phyloP scores from a whole-genome alignment of 2,329 filamentous ascomycete species.

The Exophiala xenobiotica region DNA sequence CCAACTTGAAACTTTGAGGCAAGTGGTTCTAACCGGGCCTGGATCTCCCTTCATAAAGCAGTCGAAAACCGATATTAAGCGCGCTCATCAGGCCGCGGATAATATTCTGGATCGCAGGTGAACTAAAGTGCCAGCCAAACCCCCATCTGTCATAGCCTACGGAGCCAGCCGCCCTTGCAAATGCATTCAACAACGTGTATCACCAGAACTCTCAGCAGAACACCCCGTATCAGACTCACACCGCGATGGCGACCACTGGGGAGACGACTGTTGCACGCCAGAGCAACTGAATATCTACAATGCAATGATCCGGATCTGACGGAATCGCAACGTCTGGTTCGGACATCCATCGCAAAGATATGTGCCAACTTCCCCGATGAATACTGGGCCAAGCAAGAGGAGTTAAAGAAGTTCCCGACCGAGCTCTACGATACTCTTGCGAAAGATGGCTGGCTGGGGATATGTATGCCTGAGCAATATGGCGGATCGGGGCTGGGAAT shows the following conservation, averaged over 20 bases:
- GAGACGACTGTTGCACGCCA: too few relatives aligned
- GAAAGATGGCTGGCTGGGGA: slow-evolving; percentile 46
- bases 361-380: slow-evolving; percentile 43
- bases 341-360: slow-evolving; percentile 47
- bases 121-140: background rate
- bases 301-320: slow-evolving; percentile 38
- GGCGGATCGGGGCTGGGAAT: slow-evolving; percentile 45
- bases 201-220: background rate
- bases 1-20: too few relatives aligned
- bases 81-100: background rate
- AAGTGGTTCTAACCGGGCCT: too few relatives aligned
- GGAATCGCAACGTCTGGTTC: slow-evolving; percentile 43
- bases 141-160: background rate
- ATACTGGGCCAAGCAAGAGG: slow-evolving; percentile 45
- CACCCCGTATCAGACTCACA: too few relatives aligned
- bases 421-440: slow-evolving; percentile 45
- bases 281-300: slow-evolving; percentile 31
- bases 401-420: slow-evolving; percentile 38
- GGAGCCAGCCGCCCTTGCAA: background rate
- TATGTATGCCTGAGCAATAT: slow-evolving; percentile 45
- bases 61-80: background rate
- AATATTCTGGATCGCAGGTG: too few relatives aligned
- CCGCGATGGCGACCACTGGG: too few relatives aligned
- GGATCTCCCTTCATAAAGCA: background rate
- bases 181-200: background rate